A percentile compares a stretch with the other conserved stretches of the same genome.
phyloP scores from a whole-genome alignment of 768 basidiomycete genomes.

The Saitozyma podzolica region DNA sequence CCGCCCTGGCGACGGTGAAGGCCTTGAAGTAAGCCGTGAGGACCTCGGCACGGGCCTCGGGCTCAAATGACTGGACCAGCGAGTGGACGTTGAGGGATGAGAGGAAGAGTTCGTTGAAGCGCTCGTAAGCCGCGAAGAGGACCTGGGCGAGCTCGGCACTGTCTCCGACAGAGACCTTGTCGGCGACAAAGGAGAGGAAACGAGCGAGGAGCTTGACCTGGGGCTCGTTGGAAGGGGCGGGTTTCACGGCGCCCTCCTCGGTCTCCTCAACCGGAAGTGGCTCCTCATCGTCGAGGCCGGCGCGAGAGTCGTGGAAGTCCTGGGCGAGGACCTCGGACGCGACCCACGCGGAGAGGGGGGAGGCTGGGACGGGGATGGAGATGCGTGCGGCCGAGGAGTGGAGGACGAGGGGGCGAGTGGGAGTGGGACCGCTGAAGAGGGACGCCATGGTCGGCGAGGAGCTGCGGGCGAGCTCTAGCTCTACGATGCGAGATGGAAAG shows the following conservation, averaged over 20 bases:
- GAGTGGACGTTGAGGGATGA: conserved; percentile 74
- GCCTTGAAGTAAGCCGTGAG: conserved; percentile 78
- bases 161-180: conserved; percentile 59
- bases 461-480: background rate
- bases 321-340: conserved; percentile 87
- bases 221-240: conserved; percentile 61
- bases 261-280: conserved; percentile 61
- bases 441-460: conserved; percentile 43
- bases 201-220: conserved; percentile 75
- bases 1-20: conserved; percentile 65
- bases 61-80: conserved; percentile 70
- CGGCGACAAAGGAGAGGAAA: conserved; percentile 75
- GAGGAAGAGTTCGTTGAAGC: conserved; percentile 78
- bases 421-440: conserved; percentile 38
- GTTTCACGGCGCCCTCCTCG: conserved; percentile 53
- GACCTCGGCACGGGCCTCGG: conserved; percentile 72
- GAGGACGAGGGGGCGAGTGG: conserved; percentile 52
- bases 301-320: conserved; percentile 68
- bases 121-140: conserved; percentile 70
- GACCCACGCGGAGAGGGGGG: conserved; percentile 82
- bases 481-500: background rate
- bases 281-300: conserved; percentile 50
- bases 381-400: conserved; percentile 55
- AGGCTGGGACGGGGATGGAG: conserved; percentile 77
- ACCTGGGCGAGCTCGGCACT: conserved; percentile 57